Evolutionary conservation across 805 yeast species (phyloP), one percentile per base, ranked within the genome.

Genomic region (Wickerhamomyces pijperi): DNA sequence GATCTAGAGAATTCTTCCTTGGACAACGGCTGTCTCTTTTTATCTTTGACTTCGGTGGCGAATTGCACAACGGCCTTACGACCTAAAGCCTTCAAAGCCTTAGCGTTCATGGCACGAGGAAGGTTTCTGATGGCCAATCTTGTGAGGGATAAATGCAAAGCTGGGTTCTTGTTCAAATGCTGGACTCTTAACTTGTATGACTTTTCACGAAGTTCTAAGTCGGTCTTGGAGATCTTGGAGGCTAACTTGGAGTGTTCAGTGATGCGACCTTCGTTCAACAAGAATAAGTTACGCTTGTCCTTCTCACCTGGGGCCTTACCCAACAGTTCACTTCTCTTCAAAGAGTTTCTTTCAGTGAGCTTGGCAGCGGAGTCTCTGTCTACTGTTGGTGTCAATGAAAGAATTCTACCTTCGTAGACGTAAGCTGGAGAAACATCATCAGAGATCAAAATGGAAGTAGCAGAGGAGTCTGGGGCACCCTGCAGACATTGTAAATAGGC

Each of bases 21-120:
- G 29, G 86, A 79, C 40, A 92, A 67, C 8, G 94, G 82, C 50
- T 85, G 95, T 63, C 98, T 78, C 40, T 65, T 60, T 4, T 66
- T 78, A 32, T 75, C 72, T 50, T 73, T 80, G 6, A 84, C 96
- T 56, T 90, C 96, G 17, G 75, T 82, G 13, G 97, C 97, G 64
- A 90, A 92, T 51, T 82, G 82, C 18, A 92, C 96, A 42, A 92
- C 85, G 1, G 95, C 97, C 57, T 85, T 84, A 60, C 98, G 79
- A 32, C 94, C 97, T 37, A 92, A 67, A 1, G 94, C 94, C 55
- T 92, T 92, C 50, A 92, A 67, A 0, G 94, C 78, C 59, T 84
- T 86, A 44, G 81, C 84, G 43, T 76, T 82, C 92, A 92, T 78
- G 13, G 94, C 78, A 58, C 97, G 76, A 35, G 98, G 98, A 38